Evolutionary conservation across 345 rosid genomes (phyloP).

Genomic region (Heritiera fomes): DNA sequence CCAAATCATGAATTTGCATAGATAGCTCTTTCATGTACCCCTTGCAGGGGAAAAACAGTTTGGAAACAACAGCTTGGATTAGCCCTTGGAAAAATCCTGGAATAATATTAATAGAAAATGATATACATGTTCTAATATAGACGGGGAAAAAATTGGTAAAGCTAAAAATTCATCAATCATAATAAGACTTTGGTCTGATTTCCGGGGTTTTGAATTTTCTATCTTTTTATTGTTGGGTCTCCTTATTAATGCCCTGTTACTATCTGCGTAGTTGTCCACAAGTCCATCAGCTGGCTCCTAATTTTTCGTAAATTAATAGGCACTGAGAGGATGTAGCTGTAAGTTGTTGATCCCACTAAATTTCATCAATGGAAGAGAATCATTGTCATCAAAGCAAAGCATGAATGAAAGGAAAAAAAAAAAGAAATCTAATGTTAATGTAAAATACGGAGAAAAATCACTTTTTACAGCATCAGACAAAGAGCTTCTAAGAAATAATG

Average conservation of each 20-base stretch:
- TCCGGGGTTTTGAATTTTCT: background rate
- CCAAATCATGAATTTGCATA: conserved; percentile 15
- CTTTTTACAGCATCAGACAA: no score
- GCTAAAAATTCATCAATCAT: background rate
- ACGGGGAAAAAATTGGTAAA: background rate
- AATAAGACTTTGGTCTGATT: background rate
- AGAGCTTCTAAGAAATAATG: no score
- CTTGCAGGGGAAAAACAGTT: background rate
- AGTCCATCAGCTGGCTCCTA: background rate
- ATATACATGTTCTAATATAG: background rate
- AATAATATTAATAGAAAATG: background rate
- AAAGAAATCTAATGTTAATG: background rate
- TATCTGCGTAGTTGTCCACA: background rate
- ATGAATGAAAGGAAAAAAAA: background rate
- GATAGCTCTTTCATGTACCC: conserved; percentile 2
- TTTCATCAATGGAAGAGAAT: background rate
- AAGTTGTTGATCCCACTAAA: conserved; percentile 8
- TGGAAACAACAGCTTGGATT: conserved; percentile 13
- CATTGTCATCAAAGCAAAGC: background rate
- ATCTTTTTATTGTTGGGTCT: background rate
- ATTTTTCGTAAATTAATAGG: conserved; percentile 11
- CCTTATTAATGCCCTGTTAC: background rate
- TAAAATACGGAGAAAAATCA: no score
- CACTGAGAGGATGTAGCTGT: conserved; percentile 7
- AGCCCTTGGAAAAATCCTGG: conserved; percentile 11